Evolutionary conservation across 768 basidiomycete species (phyloP).

Genomic region (Tricholoma hemisulphureum): DNA sequence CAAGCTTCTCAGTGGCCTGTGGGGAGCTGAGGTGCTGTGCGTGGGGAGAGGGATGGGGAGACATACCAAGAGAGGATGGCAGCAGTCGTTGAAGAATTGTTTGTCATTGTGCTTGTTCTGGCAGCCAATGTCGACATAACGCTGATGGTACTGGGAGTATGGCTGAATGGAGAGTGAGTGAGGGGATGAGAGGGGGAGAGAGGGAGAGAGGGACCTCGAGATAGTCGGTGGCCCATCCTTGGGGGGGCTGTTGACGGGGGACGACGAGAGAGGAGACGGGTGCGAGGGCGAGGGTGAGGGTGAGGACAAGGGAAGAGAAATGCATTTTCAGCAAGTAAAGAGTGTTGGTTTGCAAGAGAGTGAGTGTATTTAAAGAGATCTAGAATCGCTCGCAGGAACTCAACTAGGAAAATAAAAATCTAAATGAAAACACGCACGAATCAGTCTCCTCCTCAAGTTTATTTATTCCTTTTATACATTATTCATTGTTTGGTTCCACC

Average conservation of each 20-base stretch:
- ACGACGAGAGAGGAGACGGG: slow-evolving; percentile 40
- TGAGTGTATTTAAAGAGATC: slow-evolving; percentile 25
- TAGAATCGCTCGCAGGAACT: no score
- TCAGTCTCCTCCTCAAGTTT: no score
- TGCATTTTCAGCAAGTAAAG: slow-evolving; percentile 35
- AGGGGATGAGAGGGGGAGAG: slow-evolving; percentile 3
- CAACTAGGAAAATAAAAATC: no score
- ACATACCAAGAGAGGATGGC: slow-evolving; percentile 66
- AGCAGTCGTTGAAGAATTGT: slow-evolving; percentile 65
- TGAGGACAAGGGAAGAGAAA: slow-evolving; percentile 35
- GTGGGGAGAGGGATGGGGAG: slow-evolving; percentile 1
- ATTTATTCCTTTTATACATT: no score
- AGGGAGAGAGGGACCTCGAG: slow-evolving; percentile 40
- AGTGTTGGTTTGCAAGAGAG: slow-evolving; percentile 18
- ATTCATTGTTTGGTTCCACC: no score
- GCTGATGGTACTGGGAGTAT: slow-evolving; percentile 56
- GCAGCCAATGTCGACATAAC: slow-evolving; percentile 61
- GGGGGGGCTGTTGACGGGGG: slow-evolving; percentile 40
- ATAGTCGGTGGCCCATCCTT: slow-evolving; percentile 41
- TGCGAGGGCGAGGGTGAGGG: slow-evolving; percentile 36
- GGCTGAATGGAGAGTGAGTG: slow-evolving; percentile 28
- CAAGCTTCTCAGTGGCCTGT: slow-evolving; percentile 55
- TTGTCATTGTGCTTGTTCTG: slow-evolving; percentile 42
- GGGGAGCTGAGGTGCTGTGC: slow-evolving; percentile 1
- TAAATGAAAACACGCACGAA: no score